Percentiles rank a stretch among this genome's conserved stretches.
Evolutionary conservation across 1,284 basidiomycete species (phyloP).

Genomic region (Sanghuangporus baumii): DNA sequence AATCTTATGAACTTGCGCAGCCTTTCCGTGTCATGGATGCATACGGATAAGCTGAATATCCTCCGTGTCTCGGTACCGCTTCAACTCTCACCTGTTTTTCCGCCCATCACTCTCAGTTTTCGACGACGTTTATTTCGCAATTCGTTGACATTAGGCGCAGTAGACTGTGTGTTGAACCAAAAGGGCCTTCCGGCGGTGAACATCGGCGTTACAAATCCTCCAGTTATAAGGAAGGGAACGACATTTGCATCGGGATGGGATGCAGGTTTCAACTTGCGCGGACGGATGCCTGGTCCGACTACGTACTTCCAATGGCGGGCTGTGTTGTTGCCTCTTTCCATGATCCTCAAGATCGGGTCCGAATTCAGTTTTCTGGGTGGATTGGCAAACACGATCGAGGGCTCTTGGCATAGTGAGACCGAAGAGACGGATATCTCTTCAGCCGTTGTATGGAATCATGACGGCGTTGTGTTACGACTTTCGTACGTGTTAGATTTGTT

Average conservation of each 20-base stretch:
- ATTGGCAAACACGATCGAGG: not conserved
- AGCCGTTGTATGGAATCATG: constrained; percentile 26
- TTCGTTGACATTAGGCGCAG: constrained; percentile 1
- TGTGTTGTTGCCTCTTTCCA: not conserved
- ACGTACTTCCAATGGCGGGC: constrained; percentile 2
- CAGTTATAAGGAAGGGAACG: not conserved
- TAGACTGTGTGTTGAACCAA: constrained; percentile 4
- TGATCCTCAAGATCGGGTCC: constrained; percentile 2
- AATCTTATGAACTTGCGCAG: not conserved
- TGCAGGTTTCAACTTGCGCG: not conserved
- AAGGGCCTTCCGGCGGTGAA: not conserved
- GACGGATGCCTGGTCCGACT: not conserved
- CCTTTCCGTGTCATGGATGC: constrained; percentile 1
- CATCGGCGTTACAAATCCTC: constrained; percentile 1
- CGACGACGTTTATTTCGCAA: constrained; percentile 8
- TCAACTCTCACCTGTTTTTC: not conserved
- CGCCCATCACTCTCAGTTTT: constrained; percentile 11
- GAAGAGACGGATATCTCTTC: constrained; percentile 26
- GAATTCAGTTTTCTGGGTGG: constrained; percentile 3
- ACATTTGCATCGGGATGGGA: constrained; percentile 2
- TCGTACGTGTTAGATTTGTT: constrained; percentile 25
- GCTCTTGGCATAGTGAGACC: constrained; percentile 24
- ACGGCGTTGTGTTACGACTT: constrained; percentile 30
- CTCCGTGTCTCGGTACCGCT: constrained; percentile 9
- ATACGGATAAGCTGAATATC: constrained; percentile 5